Percentiles rank a stretch among this genome's conserved stretches.
These are phyloP conservation scores for Syncephalastrum racemosum DNA, from an alignment of 371 early-diverging fungal genomes.

Conservation along the genomic window DNA sequence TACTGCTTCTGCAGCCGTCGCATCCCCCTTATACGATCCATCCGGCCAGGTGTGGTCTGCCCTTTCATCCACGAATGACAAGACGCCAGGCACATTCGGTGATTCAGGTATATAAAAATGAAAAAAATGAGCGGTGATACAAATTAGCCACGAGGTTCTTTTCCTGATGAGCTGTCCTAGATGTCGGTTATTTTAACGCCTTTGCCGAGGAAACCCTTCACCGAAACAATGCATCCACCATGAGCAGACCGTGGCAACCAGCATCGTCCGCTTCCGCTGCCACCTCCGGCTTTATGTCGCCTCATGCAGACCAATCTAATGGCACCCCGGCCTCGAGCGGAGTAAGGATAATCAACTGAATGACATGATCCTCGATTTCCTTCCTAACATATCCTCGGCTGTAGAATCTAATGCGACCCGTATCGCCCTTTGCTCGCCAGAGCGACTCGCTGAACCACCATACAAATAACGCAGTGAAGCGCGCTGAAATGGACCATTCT, in stretches of 20 bases:
- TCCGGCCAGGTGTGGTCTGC: slow-evolving; percentile 7
- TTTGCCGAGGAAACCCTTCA: slow-evolving; percentile 4
- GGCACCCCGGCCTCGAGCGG: not conserved
- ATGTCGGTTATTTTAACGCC: not conserved
- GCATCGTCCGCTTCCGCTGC: slow-evolving; percentile 1
- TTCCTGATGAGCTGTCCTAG: too few species aligned
- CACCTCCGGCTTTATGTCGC: not conserved
- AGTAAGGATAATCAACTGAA: not conserved
- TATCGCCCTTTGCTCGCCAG: not conserved
- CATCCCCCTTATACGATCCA: slow-evolving; percentile 11
- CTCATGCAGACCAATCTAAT: not conserved
- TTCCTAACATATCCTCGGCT: not conserved
- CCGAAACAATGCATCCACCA: not conserved
- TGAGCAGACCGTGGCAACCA: slow-evolving; percentile 1
- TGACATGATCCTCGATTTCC: too few species aligned
- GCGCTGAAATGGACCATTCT: too few species aligned
- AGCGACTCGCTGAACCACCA: not conserved
- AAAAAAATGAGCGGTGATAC: not conserved
- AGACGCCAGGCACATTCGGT: not conserved
- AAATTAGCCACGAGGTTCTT: too few species aligned
- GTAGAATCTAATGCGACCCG: not conserved
- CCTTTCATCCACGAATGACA: slow-evolving; percentile 3
- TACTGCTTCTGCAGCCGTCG: not conserved
- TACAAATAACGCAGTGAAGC: not conserved
- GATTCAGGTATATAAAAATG: not conserved